phyloP scores from a whole-genome alignment of 2,329 filamentous ascomycete species.

The Plenodomus lindquistii region DNA sequence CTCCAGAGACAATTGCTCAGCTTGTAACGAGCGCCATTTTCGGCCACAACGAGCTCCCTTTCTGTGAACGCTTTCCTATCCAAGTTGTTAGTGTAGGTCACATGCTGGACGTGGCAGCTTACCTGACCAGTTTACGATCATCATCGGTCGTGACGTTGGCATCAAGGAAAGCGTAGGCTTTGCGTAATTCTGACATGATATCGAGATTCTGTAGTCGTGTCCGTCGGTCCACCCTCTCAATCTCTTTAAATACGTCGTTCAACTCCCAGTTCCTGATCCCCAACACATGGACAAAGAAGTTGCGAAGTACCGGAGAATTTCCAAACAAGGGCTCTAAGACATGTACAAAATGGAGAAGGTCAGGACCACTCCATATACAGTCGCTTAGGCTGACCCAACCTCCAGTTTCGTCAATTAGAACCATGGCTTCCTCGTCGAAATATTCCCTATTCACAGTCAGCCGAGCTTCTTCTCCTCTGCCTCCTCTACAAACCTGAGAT shows the following conservation, averaged over 20 bases:
- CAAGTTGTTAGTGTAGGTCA: neutral
- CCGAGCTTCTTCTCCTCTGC: too few relatives aligned
- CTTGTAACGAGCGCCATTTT: constrained; percentile 9
- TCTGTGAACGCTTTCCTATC: constrained; percentile 11
- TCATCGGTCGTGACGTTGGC: neutral
- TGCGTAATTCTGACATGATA: neutral
- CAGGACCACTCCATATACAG: constrained; percentile 14
- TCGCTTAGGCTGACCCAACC: neutral
- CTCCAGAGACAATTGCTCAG: constrained; percentile 17
- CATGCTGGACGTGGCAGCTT: too few relatives aligned
- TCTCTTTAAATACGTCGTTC: constrained; percentile 1
- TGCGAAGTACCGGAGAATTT: neutral
- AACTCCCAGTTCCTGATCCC: neutral
- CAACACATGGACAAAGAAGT: constrained; percentile 4
- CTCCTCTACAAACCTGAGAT: neutral
- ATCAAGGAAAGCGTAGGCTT: constrained; percentile 3
- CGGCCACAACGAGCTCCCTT: constrained; percentile 6
- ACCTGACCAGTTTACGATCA: constrained; percentile 6
- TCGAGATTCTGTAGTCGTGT: too few relatives aligned
- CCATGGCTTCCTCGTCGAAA: too few relatives aligned
- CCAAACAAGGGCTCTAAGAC: constrained; percentile 3
- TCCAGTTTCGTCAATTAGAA: too few relatives aligned
- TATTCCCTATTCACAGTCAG: too few relatives aligned
- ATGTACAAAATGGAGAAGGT: constrained; percentile 1
- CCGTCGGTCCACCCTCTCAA: neutral